Conservation (phyloP, 2,329 filamentous ascomycete species). For the Biscogniauxia marginata region DNA sequence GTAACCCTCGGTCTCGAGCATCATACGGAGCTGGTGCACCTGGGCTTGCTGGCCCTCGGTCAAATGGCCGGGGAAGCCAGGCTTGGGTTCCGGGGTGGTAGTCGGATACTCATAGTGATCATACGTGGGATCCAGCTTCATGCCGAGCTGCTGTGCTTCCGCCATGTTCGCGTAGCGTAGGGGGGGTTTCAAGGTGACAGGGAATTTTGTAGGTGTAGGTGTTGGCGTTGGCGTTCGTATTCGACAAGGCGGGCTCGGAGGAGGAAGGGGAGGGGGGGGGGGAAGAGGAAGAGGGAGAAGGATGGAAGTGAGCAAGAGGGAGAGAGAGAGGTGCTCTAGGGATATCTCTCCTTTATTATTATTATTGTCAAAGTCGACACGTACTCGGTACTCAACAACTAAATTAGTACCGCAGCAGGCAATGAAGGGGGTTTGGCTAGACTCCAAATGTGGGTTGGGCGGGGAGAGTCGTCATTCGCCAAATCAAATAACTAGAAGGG, state of each 20-base stretch:
- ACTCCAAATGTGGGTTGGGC: not conserved
- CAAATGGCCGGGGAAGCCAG: constrained; percentile 85
- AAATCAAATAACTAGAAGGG: constrained; percentile 1
- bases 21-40: constrained; percentile 78
- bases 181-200: not conserved
- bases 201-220: not conserved
- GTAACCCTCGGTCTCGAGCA: constrained; percentile 81
- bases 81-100: constrained; percentile 64
- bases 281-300: not conserved
- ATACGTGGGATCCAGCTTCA: constrained; percentile 82
- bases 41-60: constrained; percentile 85
- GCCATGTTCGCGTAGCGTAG: constrained; percentile 23
- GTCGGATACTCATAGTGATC: constrained; percentile 94
- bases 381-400: not conserved
- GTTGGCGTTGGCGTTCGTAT: constrained; percentile 12
- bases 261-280: constrained; percentile 9
- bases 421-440: not conserved
- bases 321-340: not conserved
- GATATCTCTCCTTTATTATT: not conserved
- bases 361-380: not conserved
- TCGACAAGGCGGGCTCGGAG: too few species aligned
- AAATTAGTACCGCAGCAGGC: not conserved
- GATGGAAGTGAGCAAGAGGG: not conserved
- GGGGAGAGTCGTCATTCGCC: not conserved
- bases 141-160: constrained; percentile 27